phyloP scores from a whole-genome alignment of 441 rosid genomes.

The Viola pubescens region DNA sequence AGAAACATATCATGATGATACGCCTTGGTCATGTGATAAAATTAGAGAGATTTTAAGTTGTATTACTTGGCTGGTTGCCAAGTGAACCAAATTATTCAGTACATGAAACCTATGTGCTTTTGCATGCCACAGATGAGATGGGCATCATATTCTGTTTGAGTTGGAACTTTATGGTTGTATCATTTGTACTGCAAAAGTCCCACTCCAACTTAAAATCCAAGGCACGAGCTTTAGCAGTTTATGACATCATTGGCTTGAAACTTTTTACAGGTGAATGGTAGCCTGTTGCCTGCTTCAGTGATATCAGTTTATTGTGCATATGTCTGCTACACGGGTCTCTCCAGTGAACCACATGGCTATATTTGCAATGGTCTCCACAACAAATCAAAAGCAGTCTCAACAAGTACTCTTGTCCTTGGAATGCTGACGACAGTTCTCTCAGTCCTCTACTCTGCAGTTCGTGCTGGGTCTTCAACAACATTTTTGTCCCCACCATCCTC shows the following conservation, averaged over 20 bases:
- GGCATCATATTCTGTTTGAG: too few species aligned
- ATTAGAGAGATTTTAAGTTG: neutral
- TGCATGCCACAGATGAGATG: neutral
- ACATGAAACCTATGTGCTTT: neutral
- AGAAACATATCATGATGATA: too few species aligned
- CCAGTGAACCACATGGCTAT: slow-evolving; percentile 85
- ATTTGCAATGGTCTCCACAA: slow-evolving; percentile 87
- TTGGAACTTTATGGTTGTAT: too few species aligned
- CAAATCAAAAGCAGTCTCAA: slow-evolving; percentile 63
- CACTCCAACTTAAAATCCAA: neutral
- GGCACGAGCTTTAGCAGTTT: too few species aligned
- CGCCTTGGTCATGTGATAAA: too few species aligned
- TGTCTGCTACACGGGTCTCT: slow-evolving; percentile 93
- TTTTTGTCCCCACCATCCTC: slow-evolving; percentile 90
- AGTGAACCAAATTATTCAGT: neutral
- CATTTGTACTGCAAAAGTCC: neutral
- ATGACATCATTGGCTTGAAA: slow-evolving; percentile 10
- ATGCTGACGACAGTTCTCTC: slow-evolving; percentile 92
- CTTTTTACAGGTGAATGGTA: slow-evolving; percentile 68
- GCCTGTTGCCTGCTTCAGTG: slow-evolving; percentile 98
- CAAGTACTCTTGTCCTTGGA: slow-evolving; percentile 78
- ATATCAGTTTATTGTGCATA: slow-evolving; percentile 88
- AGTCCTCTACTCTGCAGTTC: slow-evolving; percentile 79
- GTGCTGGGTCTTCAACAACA: slow-evolving; percentile 92
- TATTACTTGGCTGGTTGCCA: neutral